Percentiles rank a stretch among this genome's conserved stretches.
phyloP scores from a whole-genome alignment of 805 yeast species.

The Metschnikowia kofuensis region DNA sequence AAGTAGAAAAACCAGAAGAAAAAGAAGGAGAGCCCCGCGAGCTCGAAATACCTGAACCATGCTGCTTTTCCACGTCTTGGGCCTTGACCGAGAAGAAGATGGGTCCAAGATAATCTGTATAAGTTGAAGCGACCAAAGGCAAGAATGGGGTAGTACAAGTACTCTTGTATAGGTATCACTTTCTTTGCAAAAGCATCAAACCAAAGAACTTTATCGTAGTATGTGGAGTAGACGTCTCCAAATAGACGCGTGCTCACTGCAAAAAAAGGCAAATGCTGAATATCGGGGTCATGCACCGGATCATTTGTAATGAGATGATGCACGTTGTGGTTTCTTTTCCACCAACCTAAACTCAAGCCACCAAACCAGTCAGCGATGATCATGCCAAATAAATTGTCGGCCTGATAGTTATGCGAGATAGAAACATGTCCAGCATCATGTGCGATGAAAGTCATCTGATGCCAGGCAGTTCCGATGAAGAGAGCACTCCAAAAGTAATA shows the following conservation, averaged over 20 bases:
- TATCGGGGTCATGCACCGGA: constrained; percentile 92
- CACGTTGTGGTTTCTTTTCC: constrained; percentile 93
- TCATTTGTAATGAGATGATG: constrained; percentile 90
- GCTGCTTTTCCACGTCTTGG: constrained; percentile 82
- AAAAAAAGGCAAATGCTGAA: constrained; percentile 88
- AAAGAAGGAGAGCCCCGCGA: constrained; percentile 66
- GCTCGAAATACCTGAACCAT: constrained; percentile 78
- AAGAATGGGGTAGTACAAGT: constrained; percentile 72
- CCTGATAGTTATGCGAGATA: constrained; percentile 74
- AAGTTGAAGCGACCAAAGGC: constrained; percentile 84
- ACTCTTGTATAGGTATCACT: constrained; percentile 63
- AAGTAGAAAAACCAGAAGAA: constrained; percentile 80
- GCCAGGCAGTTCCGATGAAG: constrained; percentile 77
- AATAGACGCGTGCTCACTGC: constrained; percentile 76
- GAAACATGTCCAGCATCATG: constrained; percentile 90
- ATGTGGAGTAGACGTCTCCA: constrained; percentile 72
- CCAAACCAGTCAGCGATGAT: constrained; percentile 75
- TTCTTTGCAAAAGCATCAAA: constrained; percentile 64
- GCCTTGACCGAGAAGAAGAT: constrained; percentile 70
- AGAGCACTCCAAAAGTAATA: constrained; percentile 58
- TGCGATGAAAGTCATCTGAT: constrained; percentile 81
- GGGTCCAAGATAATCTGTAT: constrained; percentile 77
- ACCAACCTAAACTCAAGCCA: constrained; percentile 91
- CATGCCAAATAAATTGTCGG: constrained; percentile 74
- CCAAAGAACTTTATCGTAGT: constrained; percentile 64